Evolutionary conservation across 352 stramenopile genomes (phyloP), one percentile per base, ranked within the genome.

Genomic region (Pythium dissotocum): DNA sequence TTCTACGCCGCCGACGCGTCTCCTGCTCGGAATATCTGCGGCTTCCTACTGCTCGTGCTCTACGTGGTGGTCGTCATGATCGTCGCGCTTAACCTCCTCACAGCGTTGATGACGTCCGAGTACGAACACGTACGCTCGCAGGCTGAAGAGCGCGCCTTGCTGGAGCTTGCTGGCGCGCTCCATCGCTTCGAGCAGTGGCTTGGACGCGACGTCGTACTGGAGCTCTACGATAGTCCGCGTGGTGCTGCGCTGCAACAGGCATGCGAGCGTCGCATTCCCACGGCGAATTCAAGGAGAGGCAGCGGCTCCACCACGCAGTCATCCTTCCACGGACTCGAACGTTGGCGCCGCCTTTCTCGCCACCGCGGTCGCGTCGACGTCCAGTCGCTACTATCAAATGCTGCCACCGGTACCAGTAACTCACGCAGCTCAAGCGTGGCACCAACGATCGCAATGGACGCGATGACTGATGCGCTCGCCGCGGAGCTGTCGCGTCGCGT

Each of bases 31-130:
- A 84, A 86, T 49, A 76, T 72, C 49, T 61, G 78, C 44, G 74
- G 71, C 2, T 80, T 86, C 32, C 21, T 82, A 12, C n/a, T 88
- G 28, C 54, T 88, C 9, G 76, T 79, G 46, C 61, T 72, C 36
- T 88, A 88, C 63, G 75, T 86, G n/a, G 57, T 86, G 9, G 77
- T 85, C 24, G 76, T 88, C 52, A 83, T 83, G 48, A 72, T 88
- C 21, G 79, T 86, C 16, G 79, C 77, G 0, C 76, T 88, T 63
- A 88, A 88, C 35, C 64, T 88, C 13, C 55, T 88, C 28, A 75
- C 81, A 21, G 79, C 79, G 33, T 60, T 88, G 18, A 88, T 88
- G 79, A 86, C 79, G 2, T 84, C 79, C 14, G 79, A 88, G 55
- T 88, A 88, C 61, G 79, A 88, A 49, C 75, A 79, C 58, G 77